These are phyloP conservation scores for Apiotrichum mycotoxinovorans DNA, from an alignment of 1,284 basidiomycete species.

Conservation along the genomic window DNA sequence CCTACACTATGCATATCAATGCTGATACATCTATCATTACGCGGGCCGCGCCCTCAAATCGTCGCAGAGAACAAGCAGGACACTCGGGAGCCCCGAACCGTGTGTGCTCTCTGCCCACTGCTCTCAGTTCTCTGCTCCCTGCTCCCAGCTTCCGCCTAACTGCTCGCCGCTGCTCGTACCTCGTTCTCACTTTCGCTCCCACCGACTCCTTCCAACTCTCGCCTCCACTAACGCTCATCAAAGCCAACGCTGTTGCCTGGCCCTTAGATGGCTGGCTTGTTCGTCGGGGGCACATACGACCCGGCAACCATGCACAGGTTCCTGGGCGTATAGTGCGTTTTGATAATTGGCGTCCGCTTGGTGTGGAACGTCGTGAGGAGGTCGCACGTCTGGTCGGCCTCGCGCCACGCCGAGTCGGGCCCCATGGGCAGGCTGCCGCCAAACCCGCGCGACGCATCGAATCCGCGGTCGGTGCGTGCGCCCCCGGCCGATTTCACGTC, in stretches of 20 bases:
- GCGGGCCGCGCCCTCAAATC: not conserved
- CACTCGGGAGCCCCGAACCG: too few species aligned
- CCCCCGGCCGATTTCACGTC: conserved; percentile 83
- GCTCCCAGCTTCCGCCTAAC: too few species aligned
- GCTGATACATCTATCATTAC: conserved; percentile 5
- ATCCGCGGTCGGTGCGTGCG: conserved; percentile 27
- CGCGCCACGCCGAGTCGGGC: conserved; percentile 31
- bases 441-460: conserved; percentile 3
- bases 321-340: conserved; percentile 89
- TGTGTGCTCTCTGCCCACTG: too few species aligned
- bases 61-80: too few species aligned
- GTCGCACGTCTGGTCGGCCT: conserved; percentile 57
- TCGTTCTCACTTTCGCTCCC: too few species aligned
- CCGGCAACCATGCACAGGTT: conserved; percentile 92
- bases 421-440: conserved; percentile 35
- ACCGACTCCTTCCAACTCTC: too few species aligned
- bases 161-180: not conserved
- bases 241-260: too few species aligned
- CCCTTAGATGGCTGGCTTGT: conserved; percentile 13
- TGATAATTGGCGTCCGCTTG: conserved; percentile 86
- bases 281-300: conserved; percentile 43
- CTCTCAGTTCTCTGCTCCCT: too few species aligned
- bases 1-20: conserved; percentile 19
- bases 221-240: not conserved
- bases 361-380: conserved; percentile 87